Conservation (phyloP, 768 basidiomycete species). For the Piloderma croceum region DNA sequence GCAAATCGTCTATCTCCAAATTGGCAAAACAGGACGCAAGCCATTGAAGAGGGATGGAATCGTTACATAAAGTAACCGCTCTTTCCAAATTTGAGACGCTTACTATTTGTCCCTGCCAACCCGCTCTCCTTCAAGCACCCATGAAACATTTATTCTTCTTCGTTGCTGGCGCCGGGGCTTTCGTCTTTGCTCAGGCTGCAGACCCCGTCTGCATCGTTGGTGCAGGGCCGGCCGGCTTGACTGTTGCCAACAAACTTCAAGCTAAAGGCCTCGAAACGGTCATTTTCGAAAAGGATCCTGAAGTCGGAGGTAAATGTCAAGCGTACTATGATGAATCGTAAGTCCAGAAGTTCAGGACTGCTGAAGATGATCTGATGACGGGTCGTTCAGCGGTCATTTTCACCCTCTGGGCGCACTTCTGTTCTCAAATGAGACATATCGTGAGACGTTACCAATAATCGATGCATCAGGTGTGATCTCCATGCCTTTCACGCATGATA, state of each 20-base stretch:
- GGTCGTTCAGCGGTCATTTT: background rate
- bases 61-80: too few species aligned
- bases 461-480: conserved; percentile 2
- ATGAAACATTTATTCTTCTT: too few species aligned
- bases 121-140: too few species aligned
- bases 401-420: conserved; percentile 7
- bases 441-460: conserved; percentile 3
- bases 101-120: too few species aligned
- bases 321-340: conserved; percentile 5
- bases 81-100: too few species aligned
- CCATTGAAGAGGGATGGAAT: too few species aligned
- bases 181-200: background rate
- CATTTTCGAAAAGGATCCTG: conserved; percentile 1
- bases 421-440: conserved; percentile 4
- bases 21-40: too few species aligned
- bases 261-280: conserved; percentile 1
- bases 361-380: background rate
- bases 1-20: too few species aligned
- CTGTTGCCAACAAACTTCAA: conserved; percentile 2
- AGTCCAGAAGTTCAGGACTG: too few species aligned
- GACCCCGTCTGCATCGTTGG: conserved; percentile 2
- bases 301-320: conserved; percentile 7
- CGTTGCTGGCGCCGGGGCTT: too few species aligned
- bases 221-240: conserved; percentile 4
- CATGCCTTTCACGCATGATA: conserved; percentile 1